A percentile compares a stretch with the other conserved stretches of the same genome.
phyloP scores from a whole-genome alignment of 257 asterid genomes.

The Coffea eugenioides region DNA sequence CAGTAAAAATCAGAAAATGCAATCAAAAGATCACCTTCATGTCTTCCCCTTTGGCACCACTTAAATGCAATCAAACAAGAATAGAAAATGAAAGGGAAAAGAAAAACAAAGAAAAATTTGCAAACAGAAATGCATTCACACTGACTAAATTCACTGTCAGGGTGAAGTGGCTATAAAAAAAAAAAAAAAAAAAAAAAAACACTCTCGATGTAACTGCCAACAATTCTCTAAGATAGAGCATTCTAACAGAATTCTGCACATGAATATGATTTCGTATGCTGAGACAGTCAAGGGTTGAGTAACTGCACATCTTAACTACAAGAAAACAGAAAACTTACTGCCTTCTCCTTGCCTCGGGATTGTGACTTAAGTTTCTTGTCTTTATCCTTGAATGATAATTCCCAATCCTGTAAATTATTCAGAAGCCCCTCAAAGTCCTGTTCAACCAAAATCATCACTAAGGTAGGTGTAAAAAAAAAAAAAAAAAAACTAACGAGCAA shows the following conservation, averaged over 20 bases:
- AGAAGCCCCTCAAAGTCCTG: slow-evolving; percentile 82
- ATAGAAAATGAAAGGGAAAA: not conserved
- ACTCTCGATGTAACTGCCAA: not conserved
- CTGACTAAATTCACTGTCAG: not conserved
- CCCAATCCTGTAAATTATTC: slow-evolving; percentile 91
- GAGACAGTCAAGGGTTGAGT: not conserved
- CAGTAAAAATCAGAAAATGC: not conserved
- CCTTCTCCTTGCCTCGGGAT: slow-evolving; percentile 41
- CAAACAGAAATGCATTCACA: not conserved
- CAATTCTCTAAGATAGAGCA: not conserved
- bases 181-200: not conserved
- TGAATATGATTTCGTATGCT: not conserved
- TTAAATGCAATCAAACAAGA: not conserved
- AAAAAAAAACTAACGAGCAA: slow-evolving; percentile 10
- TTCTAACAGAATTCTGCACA: not conserved
- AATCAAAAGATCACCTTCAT: not conserved
- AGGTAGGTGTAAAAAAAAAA: not conserved
- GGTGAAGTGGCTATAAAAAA: not conserved
- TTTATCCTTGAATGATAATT: slow-evolving; percentile 65
- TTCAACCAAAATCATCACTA: slow-evolving; percentile 22
- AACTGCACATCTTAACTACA: not conserved
- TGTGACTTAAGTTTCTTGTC: slow-evolving; percentile 70
- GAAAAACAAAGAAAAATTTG: not conserved
- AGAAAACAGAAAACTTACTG: slow-evolving; percentile 40
- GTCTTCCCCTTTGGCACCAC: not conserved